phyloP scores from a whole-genome alignment of 78 protist species.

The Dictyostelium citrinum region DNA sequence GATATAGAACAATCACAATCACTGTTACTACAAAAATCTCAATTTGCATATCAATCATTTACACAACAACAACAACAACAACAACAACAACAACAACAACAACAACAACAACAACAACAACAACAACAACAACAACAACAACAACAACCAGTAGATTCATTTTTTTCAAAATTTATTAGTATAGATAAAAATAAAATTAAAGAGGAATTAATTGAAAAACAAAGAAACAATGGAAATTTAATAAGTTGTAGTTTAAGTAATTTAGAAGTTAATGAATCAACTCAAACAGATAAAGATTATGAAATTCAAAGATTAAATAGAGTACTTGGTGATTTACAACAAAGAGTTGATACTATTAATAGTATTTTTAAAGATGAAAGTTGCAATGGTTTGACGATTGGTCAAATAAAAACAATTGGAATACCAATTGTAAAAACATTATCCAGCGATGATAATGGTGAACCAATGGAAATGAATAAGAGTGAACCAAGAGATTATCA shows the following conservation, averaged over 20 bases:
- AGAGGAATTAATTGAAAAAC: neutral
- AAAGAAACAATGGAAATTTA: neutral
- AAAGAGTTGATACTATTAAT: neutral
- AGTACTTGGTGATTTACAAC: no score
- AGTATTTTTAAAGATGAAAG: neutral
- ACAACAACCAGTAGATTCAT: neutral
- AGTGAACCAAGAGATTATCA: slow-evolving; percentile 22
- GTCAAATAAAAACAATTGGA: neutral
- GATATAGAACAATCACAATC: no score
- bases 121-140: neutral
- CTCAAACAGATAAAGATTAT: neutral
- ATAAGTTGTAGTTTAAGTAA: neutral
- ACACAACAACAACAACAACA: neutral
- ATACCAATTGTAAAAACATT: neutral
- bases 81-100: neutral
- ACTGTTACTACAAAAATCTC: no score
- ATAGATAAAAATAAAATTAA: neutral
- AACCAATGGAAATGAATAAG: neutral
- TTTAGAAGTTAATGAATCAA: neutral
- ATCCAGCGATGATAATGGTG: neutral
- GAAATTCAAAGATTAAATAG: neutral
- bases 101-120: neutral
- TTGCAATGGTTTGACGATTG: neutral
- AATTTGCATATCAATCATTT: no score
- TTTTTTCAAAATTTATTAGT: neutral